These are phyloP conservation scores for Trypanosoma melophagium DNA, from an alignment of 208 protist species.

Conservation along the genomic window DNA sequence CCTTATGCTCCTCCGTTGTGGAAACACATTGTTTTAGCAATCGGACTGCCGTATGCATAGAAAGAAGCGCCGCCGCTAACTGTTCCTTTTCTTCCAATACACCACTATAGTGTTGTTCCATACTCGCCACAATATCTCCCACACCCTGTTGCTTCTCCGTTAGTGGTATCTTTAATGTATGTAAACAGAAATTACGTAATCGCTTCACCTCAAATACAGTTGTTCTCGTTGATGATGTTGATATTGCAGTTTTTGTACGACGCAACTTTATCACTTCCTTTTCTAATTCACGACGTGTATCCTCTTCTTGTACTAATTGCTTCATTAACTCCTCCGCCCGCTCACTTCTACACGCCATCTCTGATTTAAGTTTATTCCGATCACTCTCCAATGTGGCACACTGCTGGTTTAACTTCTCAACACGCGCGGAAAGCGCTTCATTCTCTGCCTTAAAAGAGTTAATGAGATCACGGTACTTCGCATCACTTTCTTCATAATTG, in stretches of 20 bases:
- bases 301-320: constrained; percentile 21
- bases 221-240: neutral
- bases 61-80: constrained; percentile 4
- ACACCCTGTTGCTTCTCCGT: constrained; percentile 15
- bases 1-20: constrained; percentile 5
- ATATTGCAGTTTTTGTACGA: neutral
- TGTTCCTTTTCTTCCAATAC: constrained; percentile 7
- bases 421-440: neutral
- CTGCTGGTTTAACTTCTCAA: neutral
- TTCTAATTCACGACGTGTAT: constrained; percentile 17
- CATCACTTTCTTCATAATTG: neutral
- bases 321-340: constrained; percentile 21
- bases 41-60: constrained; percentile 16
- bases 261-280: neutral
- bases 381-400: constrained; percentile 2
- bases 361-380: constrained; percentile 2
- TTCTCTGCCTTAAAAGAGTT: constrained; percentile 1
- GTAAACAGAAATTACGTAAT: constrained; percentile 14
- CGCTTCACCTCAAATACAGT: constrained; percentile 2
- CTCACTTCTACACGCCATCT: constrained; percentile 16
- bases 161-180: constrained; percentile 5
- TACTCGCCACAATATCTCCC: constrained; percentile 19
- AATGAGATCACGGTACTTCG: constrained; percentile 4
- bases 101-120: constrained; percentile 5
- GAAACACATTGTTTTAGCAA: constrained; percentile 18